phyloP scores from a whole-genome alignment of 2,329 filamentous ascomycete species.

The Penicillium sp. region DNA sequence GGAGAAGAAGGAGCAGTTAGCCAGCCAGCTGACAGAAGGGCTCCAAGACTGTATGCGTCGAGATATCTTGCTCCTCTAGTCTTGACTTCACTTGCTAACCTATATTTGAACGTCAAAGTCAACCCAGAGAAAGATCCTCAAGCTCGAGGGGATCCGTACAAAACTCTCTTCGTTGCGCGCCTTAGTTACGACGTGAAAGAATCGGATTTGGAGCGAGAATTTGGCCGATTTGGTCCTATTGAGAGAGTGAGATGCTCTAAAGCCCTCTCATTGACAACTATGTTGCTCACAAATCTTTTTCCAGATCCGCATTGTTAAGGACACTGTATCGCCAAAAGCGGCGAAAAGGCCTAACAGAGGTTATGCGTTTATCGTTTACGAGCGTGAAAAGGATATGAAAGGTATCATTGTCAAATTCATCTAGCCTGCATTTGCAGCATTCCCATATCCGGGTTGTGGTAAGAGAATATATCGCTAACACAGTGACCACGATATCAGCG shows the following conservation, averaged over 20 bases:
- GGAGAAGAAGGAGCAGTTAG: constrained; percentile 70
- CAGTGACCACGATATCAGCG: constrained; percentile 59
- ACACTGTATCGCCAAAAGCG: constrained; percentile 66
- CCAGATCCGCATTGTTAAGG: constrained; percentile 82
- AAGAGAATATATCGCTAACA: constrained; percentile 36
- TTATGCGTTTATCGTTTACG: constrained; percentile 96
- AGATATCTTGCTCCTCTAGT: not conserved
- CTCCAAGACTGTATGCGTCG: constrained; percentile 60
- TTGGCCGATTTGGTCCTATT: constrained; percentile 88
- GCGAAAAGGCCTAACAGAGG: constrained; percentile 79
- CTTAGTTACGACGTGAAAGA: constrained; percentile 86
- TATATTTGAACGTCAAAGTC: constrained; percentile 50
- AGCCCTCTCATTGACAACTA: not conserved
- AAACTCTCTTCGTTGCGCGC: constrained; percentile 87
- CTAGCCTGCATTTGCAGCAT: constrained; percentile 7
- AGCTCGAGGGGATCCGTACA: constrained; percentile 88
- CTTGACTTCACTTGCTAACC: constrained; percentile 8
- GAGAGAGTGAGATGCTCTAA: constrained; percentile 65
- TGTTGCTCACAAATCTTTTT: constrained; percentile 19
- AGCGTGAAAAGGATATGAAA: constrained; percentile 98
- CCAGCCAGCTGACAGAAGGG: constrained; percentile 62
- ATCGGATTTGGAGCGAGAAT: constrained; percentile 87
- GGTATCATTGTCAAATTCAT: constrained; percentile 56
- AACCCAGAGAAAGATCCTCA: constrained; percentile 82
- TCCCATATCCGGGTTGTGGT: constrained; percentile 9